These are phyloP conservation scores for Aureobasidium sp. DNA, from an alignment of 2,329 filamentous ascomycete species.

Conservation along the genomic window DNA sequence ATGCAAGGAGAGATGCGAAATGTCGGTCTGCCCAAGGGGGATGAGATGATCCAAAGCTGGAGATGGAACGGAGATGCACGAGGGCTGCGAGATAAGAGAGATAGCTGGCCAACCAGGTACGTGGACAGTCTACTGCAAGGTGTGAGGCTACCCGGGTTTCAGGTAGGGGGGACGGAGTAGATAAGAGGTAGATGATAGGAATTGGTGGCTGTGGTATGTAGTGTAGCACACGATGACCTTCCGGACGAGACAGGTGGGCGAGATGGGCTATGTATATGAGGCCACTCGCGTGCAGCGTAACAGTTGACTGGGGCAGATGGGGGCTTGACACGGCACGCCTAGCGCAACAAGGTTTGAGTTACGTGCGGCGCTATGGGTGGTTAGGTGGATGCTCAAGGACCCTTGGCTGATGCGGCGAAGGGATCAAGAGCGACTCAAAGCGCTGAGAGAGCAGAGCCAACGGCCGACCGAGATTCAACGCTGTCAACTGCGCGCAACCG, in stretches of 20 bases:
- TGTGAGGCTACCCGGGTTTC: conserved; percentile 9
- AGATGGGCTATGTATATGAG: conserved; percentile 11
- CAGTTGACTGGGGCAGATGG: conserved; percentile 7
- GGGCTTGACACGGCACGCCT: conserved; percentile 12
- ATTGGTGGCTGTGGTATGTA: conserved; percentile 7
- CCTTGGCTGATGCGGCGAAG: conserved; percentile 9
- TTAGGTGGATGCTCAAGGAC: conserved; percentile 5
- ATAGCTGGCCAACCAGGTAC: conserved; percentile 11
- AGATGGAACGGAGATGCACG: neutral
- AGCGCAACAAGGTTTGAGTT: conserved; percentile 9
- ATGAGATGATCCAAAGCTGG: neutral
- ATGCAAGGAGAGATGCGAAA: conserved; percentile 9
- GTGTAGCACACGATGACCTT: conserved; percentile 12
- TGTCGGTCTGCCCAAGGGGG: conserved; percentile 12
- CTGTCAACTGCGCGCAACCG: conserved; percentile 3
- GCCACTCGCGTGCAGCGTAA: neutral
- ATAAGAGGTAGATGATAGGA: conserved; percentile 8
- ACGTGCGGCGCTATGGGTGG: conserved; percentile 9
- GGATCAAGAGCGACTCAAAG: conserved; percentile 6
- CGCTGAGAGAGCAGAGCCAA: neutral
- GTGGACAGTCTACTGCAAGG: conserved; percentile 9
- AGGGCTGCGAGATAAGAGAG: conserved; percentile 11
- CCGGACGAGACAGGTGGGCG: conserved; percentile 1
- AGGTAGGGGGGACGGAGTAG: conserved; percentile 5
- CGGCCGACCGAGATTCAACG: conserved; percentile 11